Base-by-base conservation (phyloP, 768 basidiomycete genomes). In the Leccinellum rugosiceps region DNA sequence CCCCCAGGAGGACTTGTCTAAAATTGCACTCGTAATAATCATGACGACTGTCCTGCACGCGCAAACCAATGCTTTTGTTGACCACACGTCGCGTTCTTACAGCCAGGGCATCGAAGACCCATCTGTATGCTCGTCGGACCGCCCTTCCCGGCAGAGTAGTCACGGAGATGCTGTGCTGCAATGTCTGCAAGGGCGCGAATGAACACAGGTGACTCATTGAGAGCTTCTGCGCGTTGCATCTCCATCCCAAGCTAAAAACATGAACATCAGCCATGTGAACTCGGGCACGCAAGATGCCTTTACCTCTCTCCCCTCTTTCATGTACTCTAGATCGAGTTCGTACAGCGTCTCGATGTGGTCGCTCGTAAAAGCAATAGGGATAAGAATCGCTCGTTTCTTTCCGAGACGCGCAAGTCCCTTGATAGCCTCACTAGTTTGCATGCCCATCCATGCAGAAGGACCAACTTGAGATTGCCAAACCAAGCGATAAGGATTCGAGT, bases 401-500 rank as follows among this genome's bases (percentile, higher is more conserved):
- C 88, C 89, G 41, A 91, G 75, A 17, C 86, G 82, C 52, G 88
- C 87, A 44, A 92, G 79, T 17, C 90, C 91, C 78, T 97, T 93
- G 69, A 99, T 76, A 46, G 94, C 91, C 53, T 92, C 94, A 17
- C 83, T 79, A 2, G 97, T 99, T 73, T 98, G 94, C 77, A 93
- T 94, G 4, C 97, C 97, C 83, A 98, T 92, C 97, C 97, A 98
- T 19, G 95, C 91, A 35, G 87, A 89, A 4, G 97, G 97, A 3
- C 97, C 97, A 48, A 99, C 97, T 73, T 98, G 90, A 6, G 88
- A 92, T 77, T 99, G 97, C 97, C 97, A 99, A 1, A 95, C 92
- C 55, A 98, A 80, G 25, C 97, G 89, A 75, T 88, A 97, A 3
- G 96, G 90, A 71, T 92, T 92, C 44, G 83, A 79, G 64, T 90